These are phyloP conservation scores for Yamadazyma ubonensis DNA, from an alignment of 805 yeast genomes.

Conservation along the genomic window DNA sequence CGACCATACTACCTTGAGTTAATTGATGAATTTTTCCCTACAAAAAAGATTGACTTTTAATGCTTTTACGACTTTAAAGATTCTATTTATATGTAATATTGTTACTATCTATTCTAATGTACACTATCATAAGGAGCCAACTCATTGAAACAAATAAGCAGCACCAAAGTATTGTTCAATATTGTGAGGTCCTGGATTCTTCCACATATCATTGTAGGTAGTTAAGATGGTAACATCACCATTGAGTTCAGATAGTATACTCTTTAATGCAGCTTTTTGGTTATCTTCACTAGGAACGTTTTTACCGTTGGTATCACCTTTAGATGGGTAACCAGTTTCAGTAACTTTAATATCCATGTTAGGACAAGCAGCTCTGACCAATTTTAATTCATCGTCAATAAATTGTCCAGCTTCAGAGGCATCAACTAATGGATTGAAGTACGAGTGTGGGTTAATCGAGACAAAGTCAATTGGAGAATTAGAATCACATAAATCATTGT, in stretches of 20 bases:
- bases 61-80: not conserved
- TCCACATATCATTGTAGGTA: conserved; percentile 86
- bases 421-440: conserved; percentile 61
- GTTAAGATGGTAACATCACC: conserved; percentile 70
- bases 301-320: conserved; percentile 67
- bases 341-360: conserved; percentile 58
- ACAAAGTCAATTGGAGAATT: conserved; percentile 72
- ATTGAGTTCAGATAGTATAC: conserved; percentile 58
- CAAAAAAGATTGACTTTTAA: conserved; percentile 54
- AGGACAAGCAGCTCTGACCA: conserved; percentile 58
- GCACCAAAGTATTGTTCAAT: conserved; percentile 88
- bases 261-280: conserved; percentile 66
- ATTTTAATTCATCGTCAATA: conserved; percentile 57
- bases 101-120: conserved; percentile 5
- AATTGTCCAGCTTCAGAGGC: conserved; percentile 74
- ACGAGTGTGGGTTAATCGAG: conserved; percentile 85
- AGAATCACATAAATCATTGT: conserved; percentile 66
- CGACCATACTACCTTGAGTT: conserved; percentile 60
- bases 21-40: conserved; percentile 67
- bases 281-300: conserved; percentile 71
- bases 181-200: conserved; percentile 75
- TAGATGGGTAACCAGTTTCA: conserved; percentile 88
- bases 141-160: conserved; percentile 33
- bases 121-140: conserved; percentile 2
- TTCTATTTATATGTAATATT: conserved; percentile 6